Base-by-base conservation (phyloP, 2,329 filamentous ascomycete genomes). In the Fusarium bactridioides region DNA sequence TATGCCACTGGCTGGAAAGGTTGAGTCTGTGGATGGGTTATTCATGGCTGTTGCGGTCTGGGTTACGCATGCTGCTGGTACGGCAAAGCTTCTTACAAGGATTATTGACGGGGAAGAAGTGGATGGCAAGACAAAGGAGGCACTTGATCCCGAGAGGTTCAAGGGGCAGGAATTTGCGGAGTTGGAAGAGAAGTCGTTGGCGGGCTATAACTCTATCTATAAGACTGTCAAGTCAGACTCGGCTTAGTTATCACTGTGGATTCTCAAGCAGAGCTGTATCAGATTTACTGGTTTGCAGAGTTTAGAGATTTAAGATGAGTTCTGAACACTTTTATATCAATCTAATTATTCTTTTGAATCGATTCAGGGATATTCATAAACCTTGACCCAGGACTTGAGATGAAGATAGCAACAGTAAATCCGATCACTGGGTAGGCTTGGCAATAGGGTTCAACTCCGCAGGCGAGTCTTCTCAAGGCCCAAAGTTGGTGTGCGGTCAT, bases 131-230 rank as follows among this genome's bases (percentile, higher is more conserved):
- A 64, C 56, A 2, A 21, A 19, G 12, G n/a, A 55, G 10, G 66
- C 75, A 10, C 68, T 77, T n/a, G 33, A 70, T 5, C 74, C 75
- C 0, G 70, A 73, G 7, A 62, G 75, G 4, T 77, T 77, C 5
- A 47, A 16, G 23, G 75, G 70, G 0, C 61, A 76, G n/a, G 66
- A 67, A 0, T 61, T 55, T 27, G 19, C 25, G 1, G 8, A 18
- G 19, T 37, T 77, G 25, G 70, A 77, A n/a, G 50, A 69, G 19
- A 66, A 53, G 37, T 76, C 75, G 1, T 29, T 77, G 11, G 12
- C 13, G 6, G 74, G 72, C 1, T 77, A 77, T 23, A 77, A 75
- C 25, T 70, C 59, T 10, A 77, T 77, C 13, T 77, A 77, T 10
- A 77, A 76, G 27, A 77, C 75, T 18, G 60, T 73, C 0, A 62